Evolutionary conservation across 2,329 filamentous ascomycete genomes (phyloP).

Genomic region (Fusarium staphyleae): DNA sequence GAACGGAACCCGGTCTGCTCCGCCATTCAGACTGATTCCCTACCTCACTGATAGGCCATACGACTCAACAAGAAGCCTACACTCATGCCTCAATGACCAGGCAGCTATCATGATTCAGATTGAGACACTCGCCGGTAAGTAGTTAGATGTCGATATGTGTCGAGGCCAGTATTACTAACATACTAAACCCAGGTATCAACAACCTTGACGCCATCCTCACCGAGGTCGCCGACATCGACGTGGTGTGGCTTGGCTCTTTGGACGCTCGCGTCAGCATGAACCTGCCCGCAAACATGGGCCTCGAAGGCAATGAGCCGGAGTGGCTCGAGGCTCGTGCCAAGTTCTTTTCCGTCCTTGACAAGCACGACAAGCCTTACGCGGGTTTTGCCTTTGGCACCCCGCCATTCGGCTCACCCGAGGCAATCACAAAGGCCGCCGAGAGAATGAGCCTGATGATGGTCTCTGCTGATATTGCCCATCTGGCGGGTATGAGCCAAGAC

Average conservation of each 20-base stretch:
- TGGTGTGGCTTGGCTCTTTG: conserved; percentile 55
- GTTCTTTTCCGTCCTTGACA: conserved; percentile 50
- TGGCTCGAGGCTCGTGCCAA: conserved; percentile 50
- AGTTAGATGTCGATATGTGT: too few species aligned
- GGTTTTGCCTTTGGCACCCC: conserved; percentile 44
- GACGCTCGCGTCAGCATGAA: conserved; percentile 56
- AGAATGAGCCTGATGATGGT: conserved; percentile 3
- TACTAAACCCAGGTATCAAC: conserved; percentile 44
- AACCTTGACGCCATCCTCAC: conserved; percentile 60
- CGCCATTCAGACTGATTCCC: conserved; percentile 52
- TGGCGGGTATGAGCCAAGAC: conserved; percentile 32
- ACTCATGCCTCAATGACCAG: conserved; percentile 53
- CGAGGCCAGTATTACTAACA: background rate
- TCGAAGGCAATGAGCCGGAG: conserved; percentile 49
- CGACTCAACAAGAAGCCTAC: conserved; percentile 46
- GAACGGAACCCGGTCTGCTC: conserved; percentile 54
- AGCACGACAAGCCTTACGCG: conserved; percentile 54
- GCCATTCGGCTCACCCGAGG: conserved; percentile 37
- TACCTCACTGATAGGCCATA: conserved; percentile 49
- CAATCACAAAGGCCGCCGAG: conserved; percentile 25
- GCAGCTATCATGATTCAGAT: conserved; percentile 59
- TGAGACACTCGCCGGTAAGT: conserved; percentile 47
- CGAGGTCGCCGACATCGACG: conserved; percentile 54
- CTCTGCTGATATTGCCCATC: conserved; percentile 14
- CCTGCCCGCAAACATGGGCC: conserved; percentile 44